Conservation (phyloP, 371 early-diverging fungal genomes). For the Rhizopus arrhizus region DNA sequence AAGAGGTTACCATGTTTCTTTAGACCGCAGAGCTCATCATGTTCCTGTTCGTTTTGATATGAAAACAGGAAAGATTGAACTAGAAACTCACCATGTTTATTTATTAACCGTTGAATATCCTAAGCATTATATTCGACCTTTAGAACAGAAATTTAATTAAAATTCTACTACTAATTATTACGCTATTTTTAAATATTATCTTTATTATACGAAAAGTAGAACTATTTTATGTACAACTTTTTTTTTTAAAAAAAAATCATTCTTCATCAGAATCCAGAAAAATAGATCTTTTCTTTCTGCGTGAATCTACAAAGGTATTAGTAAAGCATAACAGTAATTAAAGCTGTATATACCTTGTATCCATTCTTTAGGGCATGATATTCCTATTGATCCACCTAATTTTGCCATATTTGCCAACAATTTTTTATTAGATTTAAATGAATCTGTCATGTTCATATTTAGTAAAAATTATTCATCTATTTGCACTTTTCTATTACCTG, state of each 20-base stretch:
- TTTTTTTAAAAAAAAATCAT: neutral
- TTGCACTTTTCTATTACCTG: constrained; percentile 9
- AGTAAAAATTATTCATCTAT: neutral
- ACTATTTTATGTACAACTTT: neutral
- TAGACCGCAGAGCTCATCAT: constrained; percentile 59
- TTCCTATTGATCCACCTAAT: constrained; percentile 7
- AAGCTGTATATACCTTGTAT: constrained; percentile 16
- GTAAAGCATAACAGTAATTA: neutral
- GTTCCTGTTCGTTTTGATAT: constrained; percentile 61
- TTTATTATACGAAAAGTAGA: no score
- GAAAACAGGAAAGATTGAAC: constrained; percentile 62
- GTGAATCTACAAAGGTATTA: neutral
- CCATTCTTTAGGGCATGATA: constrained; percentile 34
- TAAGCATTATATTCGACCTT: constrained; percentile 68
- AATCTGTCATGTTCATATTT: constrained; percentile 12
- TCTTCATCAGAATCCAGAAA: constrained; percentile 13
- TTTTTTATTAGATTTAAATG: constrained; percentile 18
- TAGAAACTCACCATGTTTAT: constrained; percentile 58
- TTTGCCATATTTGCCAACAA: constrained; percentile 10
- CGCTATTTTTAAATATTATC: no score
- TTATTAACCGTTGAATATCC: constrained; percentile 67
- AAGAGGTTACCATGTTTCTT: constrained; percentile 66
- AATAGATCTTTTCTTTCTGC: constrained; percentile 13
- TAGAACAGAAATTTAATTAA: constrained; percentile 67
- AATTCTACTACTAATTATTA: neutral